Evolutionary conservation across 2,329 filamentous ascomycete genomes (phyloP), one percentile per base, ranked within the genome.

Genomic region (Neopestalotiopsis clavispora): DNA sequence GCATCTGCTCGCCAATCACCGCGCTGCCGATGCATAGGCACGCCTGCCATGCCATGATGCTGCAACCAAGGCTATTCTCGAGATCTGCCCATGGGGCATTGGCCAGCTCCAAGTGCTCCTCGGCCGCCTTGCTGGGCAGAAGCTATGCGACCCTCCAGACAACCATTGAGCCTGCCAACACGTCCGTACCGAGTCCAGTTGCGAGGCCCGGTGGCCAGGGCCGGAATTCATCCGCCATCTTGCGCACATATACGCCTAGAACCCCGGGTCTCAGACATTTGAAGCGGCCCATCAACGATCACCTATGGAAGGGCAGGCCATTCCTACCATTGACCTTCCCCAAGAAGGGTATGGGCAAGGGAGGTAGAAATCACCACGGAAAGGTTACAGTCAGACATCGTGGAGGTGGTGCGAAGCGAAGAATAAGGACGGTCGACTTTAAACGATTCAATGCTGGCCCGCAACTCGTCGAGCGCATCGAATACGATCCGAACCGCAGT

Each of bases 241-340:
- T 98, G 80, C 91, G 94, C 75, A 96, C 93, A 67, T 99, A 98
- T 82, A 98, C 93, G 80, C 96, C 96, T 45, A 91, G 94, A 75
- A 98, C 96, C 0, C 95, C 95, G 13, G 96, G 96, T 87, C 82
- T 97, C 69, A 91, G 96, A 76, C 96, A 99, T 88, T 85, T 99
- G 73, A 92, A 92, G 80, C 90, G 96, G 58, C 94, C 96, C 14
- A 91, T 98, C 82, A 98, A 98, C 82, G 94, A 98, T 77, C 96
- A 99, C 81, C 84, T 99, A 60, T 98, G 94, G 94, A 98, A 97
- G 82, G 96, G 96, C 69, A 87, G 94, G 68, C 94, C 96, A 0
- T 90, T 92, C 73, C 85, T 93, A 42, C 89, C 91, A 65, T 87
- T 99, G 80, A 99, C 97, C 12, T 93, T 94, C 76, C 90, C 94